Evolutionary conservation across 169 alveolate species (phyloP).

Genomic region (Eimeria acervulina): DNA sequence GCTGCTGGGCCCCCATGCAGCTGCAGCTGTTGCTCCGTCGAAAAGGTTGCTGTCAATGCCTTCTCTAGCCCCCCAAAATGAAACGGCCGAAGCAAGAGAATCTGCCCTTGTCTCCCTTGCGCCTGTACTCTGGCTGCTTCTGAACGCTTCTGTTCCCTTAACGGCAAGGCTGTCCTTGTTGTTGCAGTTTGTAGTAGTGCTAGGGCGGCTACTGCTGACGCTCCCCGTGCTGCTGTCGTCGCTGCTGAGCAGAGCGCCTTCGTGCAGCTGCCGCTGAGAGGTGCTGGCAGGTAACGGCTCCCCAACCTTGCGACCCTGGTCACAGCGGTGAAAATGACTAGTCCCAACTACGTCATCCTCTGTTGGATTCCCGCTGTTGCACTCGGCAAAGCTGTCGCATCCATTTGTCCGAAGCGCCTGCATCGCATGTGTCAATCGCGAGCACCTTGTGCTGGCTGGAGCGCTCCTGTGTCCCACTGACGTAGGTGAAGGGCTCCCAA

Average conservation of each 20-base stretch:
- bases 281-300: background rate
- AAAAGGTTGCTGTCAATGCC: background rate
- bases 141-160: background rate
- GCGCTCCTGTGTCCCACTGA: slow-evolving; percentile 12
- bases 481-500: background rate
- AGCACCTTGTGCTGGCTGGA: background rate
- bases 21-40: slow-evolving; percentile 24
- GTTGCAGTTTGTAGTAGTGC: background rate
- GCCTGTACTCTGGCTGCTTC: background rate
- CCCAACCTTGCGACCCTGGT: background rate
- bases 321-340: background rate
- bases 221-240: slow-evolving; percentile 30
- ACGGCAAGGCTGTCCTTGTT: background rate
- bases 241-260: background rate
- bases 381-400: background rate
- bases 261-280: slow-evolving; percentile 27
- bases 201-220: background rate
- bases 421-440: background rate
- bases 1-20: background rate
- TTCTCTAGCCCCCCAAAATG: background rate
- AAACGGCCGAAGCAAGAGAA: background rate
- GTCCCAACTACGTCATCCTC: background rate
- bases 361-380: background rate
- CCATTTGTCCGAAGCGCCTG: background rate
- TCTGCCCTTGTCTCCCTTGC: background rate